Evolutionary conservation across 202 grass and related monocot species (phyloP).

Genomic region (Digitaria exilis): DNA sequence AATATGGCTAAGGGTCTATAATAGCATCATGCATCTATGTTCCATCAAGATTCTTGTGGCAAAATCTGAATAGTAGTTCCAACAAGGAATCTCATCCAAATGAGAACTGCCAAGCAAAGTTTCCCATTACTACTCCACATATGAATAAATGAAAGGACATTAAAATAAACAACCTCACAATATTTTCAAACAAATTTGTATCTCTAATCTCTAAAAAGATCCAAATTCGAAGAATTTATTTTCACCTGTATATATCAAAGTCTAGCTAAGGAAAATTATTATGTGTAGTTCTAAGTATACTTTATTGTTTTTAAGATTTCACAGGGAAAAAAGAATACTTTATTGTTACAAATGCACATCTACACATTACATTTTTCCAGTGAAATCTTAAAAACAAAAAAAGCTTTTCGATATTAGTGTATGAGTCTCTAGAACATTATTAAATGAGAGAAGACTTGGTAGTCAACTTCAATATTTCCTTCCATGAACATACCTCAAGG

Average conservation of each 20-base stretch:
- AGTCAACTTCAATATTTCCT: background rate
- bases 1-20: background rate
- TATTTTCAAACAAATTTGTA: background rate
- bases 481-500: background rate
- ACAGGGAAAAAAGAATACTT: too few relatives aligned
- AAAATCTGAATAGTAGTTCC: background rate
- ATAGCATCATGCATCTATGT: background rate
- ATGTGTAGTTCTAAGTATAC: background rate
- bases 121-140: background rate
- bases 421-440: background rate
- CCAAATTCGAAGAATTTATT: background rate
- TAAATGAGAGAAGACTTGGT: too few relatives aligned
- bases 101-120: background rate
- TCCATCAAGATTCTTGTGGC: background rate
- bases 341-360: background rate
- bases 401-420: too few relatives aligned
- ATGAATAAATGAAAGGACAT: background rate
- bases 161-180: background rate
- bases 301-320: too few relatives aligned
- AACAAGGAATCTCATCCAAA: too few relatives aligned
- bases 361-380: background rate
- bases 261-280: background rate
- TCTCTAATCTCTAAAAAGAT: background rate
- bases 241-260: background rate
- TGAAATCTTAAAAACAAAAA: too few relatives aligned